Percentiles rank a stretch among this genome's conserved stretches.
Evolutionary conservation across 2,329 filamentous ascomycete genomes (phyloP).

Genomic region (Fusarium acutatum): DNA sequence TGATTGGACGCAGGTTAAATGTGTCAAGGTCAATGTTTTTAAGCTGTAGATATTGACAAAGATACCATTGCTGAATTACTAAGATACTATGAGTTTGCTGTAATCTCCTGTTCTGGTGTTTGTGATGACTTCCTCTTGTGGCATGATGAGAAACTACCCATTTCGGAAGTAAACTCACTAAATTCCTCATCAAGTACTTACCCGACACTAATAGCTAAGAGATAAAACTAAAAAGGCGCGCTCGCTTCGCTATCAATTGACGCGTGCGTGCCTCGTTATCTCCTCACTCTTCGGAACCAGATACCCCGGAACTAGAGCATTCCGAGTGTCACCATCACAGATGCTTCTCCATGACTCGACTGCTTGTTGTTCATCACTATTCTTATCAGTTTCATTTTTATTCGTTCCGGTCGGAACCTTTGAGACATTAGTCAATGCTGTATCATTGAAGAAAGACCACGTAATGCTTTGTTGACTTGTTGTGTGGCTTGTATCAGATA

Average conservation of each 20-base stretch:
- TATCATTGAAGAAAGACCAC: not conserved
- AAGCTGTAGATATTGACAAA: not conserved
- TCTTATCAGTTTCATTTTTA: not conserved
- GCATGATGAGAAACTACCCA: not conserved
- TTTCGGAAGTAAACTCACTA: not conserved
- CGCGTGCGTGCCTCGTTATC: not conserved
- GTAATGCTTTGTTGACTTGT: not conserved
- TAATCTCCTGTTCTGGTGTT: not conserved
- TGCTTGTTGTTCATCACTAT: not conserved
- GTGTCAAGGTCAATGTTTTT: conserved; percentile 37
- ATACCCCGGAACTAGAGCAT: not conserved
- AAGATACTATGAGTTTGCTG: accelerated
- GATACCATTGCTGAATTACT: not conserved
- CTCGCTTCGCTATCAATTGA: not conserved
- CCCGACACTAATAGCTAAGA: not conserved
- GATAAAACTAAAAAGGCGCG: not conserved
- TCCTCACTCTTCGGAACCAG: not conserved
- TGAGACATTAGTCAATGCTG: not conserved
- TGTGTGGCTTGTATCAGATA: not conserved
- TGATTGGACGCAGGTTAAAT: conserved; percentile 44
- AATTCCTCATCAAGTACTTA: not conserved
- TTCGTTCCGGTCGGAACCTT: not conserved
- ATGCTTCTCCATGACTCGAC: not conserved
- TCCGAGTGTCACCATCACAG: not conserved
- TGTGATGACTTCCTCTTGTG: not conserved